Evolutionary conservation across 306 rosid species (phyloP).

Genomic region (Cucurbita argyrosperma): DNA sequence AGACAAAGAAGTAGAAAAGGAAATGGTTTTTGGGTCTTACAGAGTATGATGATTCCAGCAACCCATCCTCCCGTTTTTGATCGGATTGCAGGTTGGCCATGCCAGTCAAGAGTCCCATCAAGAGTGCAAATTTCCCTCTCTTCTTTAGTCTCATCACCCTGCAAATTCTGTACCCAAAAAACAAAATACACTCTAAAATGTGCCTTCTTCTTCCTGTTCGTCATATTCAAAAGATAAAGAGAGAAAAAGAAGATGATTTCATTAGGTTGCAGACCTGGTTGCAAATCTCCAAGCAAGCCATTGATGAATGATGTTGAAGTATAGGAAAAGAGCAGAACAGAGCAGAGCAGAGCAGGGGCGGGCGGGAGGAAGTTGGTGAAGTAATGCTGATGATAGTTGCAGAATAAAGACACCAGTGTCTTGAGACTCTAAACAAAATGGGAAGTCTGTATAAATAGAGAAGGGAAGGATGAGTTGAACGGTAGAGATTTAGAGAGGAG

Average conservation of each 20-base stretch:
- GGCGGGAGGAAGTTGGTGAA: slow-evolving; percentile 16
- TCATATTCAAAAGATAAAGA: background rate
- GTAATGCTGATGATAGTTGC: slow-evolving; percentile 4
- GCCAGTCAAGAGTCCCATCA: slow-evolving; percentile 77
- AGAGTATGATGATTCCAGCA: slow-evolving; percentile 75
- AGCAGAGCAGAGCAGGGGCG: background rate
- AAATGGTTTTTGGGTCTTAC: slow-evolving; percentile 30
- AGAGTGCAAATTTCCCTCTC: slow-evolving; percentile 49
- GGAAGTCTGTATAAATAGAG: slow-evolving; percentile 41
- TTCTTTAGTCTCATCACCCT: slow-evolving; percentile 35
- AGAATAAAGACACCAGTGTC: slow-evolving; percentile 2
- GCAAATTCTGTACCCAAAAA: background rate
- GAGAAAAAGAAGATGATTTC: background rate
- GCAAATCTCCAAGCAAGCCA: slow-evolving; percentile 7
- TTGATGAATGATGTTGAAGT: background rate
- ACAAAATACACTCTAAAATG: background rate
- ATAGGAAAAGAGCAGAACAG: slow-evolving; percentile 4
- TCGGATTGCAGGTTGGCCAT: slow-evolving; percentile 71
- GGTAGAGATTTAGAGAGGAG: slow-evolving; percentile 34
- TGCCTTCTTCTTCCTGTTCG: background rate
- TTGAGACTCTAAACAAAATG: slow-evolving; percentile 19
- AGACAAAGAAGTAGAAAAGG: background rate
- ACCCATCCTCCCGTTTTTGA: slow-evolving; percentile 76
- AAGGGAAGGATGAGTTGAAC: slow-evolving; percentile 23
- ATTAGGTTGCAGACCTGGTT: background rate